Evolutionary conservation across 345 rosid genomes (phyloP), one percentile per base, ranked within the genome.

Genomic region (Erysimum cheiranthoides): DNA sequence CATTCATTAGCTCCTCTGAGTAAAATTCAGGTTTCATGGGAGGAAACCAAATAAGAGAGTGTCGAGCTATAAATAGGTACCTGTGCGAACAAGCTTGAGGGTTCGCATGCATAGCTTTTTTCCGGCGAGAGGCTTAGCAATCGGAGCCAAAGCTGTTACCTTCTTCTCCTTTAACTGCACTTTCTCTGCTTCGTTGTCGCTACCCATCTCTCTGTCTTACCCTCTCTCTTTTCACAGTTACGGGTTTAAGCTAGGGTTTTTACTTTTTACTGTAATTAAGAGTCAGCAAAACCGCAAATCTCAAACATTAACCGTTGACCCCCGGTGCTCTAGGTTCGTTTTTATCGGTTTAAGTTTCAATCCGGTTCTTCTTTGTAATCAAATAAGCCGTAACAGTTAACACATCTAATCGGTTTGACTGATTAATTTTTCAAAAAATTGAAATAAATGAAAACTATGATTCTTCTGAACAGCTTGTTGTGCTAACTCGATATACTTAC

Each of bases 81-180:
- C 95, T 88, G 78, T 83, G 51, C 95, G 90, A 40, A 91, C 90
- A 17, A 91, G 89, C 85, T 91, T 89, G 80, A 89, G 86, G 50
- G 97, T 86, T 76, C 77, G 81, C 63, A 88, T 91, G 84, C 79
- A 80, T 73, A 91, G 90, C 84, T 88, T 91, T 84, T 91, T 89
- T 39, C 95, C 97, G 4, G 91, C 89, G 10, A 86, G 87, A 14
- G 97, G 93, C 69, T 86, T 92, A 17, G 93, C 92, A 2, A 92
- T 92, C 56, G 96, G 96, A 12, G 96, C 83, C 56, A 91, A 40
- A 74, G 84, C 79, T 28, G 73, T 17, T 81, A 84, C 86, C 86
- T 83, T 89, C 86, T 65, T 85, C 78, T 86, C 86, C 64, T 79
- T 78, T 74, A 60, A 75, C 27, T 71, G 75, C 51, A 80, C 21